Base-by-base conservation (phyloP, 2,329 filamentous ascomycete species). In the Stromatinia cepivora region DNA sequence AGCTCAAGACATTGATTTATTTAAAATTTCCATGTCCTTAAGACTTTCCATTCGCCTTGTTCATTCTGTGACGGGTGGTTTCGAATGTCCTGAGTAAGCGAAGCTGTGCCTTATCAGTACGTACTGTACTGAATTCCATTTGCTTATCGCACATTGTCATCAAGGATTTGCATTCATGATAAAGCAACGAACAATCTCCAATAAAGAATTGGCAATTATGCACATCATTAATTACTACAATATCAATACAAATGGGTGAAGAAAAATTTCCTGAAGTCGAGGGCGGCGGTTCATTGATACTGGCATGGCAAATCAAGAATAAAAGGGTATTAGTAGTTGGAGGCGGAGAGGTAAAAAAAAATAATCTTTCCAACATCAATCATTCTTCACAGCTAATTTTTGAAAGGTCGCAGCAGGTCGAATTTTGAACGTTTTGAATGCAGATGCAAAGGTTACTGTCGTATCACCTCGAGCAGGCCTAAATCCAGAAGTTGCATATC, bases 221-320 rank as follows among this genome's bases (percentile, higher is more conserved):
- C 56, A 61, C 48, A 67, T 31, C 45, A 61, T 68, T 39, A 48
- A 66, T 54, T 54, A 63, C 57, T 34, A 34, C 57, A 63, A 69
- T 63, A 46, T 65, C 70, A 67, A 64, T 53, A 74, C 42, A 54
- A 15, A 69, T 75, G 74, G 71, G 57, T 53, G 73, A 72, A 66
- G 70, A 72, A 64, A 79, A 86, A 64, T 97, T 92, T 78, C 93
- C 94, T 69, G 84, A 90, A 72, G 87, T 98, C 39, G 90, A 97
- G 81, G 92, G 93, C 69, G 94, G 94, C 65, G 95, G 94, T 70
- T 98, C 94, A 71, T 83, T 99, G 73, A 95, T 99, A 72, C 84
- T 99, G 66, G 95, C 95, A 78, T 99, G 94, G 94, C 95, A 98
- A 82, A 90, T 97, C 76, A 91, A 89, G 78, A 90, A 90, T 80